phyloP scores from a whole-genome alignment of 768 basidiomycete genomes.

The Mycena belliarum region DNA sequence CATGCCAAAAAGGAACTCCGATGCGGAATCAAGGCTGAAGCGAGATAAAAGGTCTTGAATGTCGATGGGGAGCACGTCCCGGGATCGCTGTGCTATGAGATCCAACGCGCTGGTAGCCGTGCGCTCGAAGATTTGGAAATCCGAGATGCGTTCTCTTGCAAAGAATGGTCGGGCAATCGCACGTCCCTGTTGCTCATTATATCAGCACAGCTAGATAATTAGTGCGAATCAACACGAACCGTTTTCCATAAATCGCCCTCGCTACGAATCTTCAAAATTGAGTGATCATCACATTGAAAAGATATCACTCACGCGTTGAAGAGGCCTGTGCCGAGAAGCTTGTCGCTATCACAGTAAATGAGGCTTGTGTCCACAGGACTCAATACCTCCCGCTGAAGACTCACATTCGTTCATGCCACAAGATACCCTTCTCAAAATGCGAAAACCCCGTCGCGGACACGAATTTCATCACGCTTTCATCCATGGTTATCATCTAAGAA shows the following conservation, averaged over 20 bases:
- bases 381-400: slow-evolving; percentile 12
- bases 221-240: not conserved
- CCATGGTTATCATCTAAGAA: slow-evolving; percentile 45
- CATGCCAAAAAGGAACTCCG: slow-evolving; percentile 50
- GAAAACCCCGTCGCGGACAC: slow-evolving; percentile 45
- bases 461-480: slow-evolving; percentile 42
- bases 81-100: slow-evolving; percentile 23
- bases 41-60: slow-evolving; percentile 44
- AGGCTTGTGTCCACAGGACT: too few relatives aligned
- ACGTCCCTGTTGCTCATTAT: slow-evolving; percentile 37
- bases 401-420: slow-evolving; percentile 43
- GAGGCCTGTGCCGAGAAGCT: slow-evolving; percentile 48
- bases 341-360: slow-evolving; percentile 14
- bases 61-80: slow-evolving; percentile 32
- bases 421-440: slow-evolving; percentile 44
- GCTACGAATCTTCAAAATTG: not conserved
- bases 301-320: slow-evolving; percentile 39
- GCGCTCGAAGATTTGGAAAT: slow-evolving; percentile 49
- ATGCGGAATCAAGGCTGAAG: slow-evolving; percentile 28
- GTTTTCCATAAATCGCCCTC: slow-evolving; percentile 12
- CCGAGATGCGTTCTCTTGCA: slow-evolving; percentile 46
- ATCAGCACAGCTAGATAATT: too few relatives aligned
- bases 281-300: too few relatives aligned
- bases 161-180: slow-evolving; percentile 52
- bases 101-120: slow-evolving; percentile 30